Base-by-base conservation (phyloP, 164 flowering plant genomes). In the Chloranthus sessilifolius region DNA sequence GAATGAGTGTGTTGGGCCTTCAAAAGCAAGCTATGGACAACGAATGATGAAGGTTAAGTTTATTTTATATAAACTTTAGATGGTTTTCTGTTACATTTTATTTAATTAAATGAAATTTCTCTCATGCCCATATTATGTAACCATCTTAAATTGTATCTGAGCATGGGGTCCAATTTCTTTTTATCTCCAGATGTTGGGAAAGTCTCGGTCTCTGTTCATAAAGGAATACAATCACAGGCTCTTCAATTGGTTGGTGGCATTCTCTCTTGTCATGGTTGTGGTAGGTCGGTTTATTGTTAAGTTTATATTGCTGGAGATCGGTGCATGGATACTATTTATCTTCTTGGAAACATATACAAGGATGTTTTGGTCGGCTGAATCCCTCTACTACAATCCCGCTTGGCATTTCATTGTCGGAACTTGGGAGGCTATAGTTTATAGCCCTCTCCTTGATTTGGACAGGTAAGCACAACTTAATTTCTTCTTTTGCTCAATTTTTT, bases 231-330 rank as follows among this genome's bases (percentile, higher is more conserved):
- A 94, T 51, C 82, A 87, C 47, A 80, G 96, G 66, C 95, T 94
- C 17, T 94, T 84, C 73, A 94, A 94, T 70, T 89, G 99, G 99
- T 66, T 94, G 85, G 99, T 94, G 69, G 88, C 77, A 2, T 94
- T 89, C 77, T 81, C 99, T 27, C 95, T 94, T 43, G 82, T 83
- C 52, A 84, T 94, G 99, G 99, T 94, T 40, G 87, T 94, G 37
- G 78, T 89, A 37, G 99, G 99, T 19, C 79, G 99, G 45, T 94
- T 94, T 55, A 59, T 94, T 48, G 67, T 89, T 26, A 94, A 89
- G 71, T 68, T 52, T 28, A 60, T 94, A 49, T 69, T 94, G 72
- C 39, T 94, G 23, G 99, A 94, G 70, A 70, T 84, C 25, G 97
- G 80, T 16, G 99, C 96, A 1, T 94, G 99, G 99, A 52, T 85